Percentiles rank a stretch among this genome's conserved stretches.
These are phyloP conservation scores for Styphnolobium japonicum DNA, from an alignment of 306 rosid genomes.

Conservation along the genomic window DNA sequence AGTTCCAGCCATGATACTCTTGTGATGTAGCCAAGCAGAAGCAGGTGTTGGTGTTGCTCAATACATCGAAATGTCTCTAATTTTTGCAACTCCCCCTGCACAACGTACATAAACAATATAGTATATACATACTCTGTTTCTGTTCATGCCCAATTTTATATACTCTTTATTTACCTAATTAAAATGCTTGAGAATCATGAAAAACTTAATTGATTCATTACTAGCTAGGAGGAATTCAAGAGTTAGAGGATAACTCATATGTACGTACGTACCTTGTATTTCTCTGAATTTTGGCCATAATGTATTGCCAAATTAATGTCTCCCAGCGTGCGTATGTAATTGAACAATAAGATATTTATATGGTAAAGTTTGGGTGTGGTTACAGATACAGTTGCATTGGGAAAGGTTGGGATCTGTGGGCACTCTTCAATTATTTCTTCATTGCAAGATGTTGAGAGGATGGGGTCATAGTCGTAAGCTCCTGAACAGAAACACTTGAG, in stretches of 20 bases:
- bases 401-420: not conserved
- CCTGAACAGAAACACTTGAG: constrained; percentile 11
- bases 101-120: no score
- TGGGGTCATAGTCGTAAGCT: not conserved
- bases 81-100: not conserved
- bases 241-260: no score
- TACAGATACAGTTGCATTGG: not conserved
- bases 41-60: not conserved
- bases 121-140: not conserved
- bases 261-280: not conserved
- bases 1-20: not conserved
- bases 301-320: constrained; percentile 4
- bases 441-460: no score
- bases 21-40: not conserved
- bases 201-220: not conserved
- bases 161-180: not conserved
- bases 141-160: no score
- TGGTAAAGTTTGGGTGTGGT: not conserved
- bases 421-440: not conserved
- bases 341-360: no score
- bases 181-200: not conserved
- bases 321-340: not conserved
- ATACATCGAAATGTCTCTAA: not conserved
- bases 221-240: not conserved
- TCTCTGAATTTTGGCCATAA: not conserved